A percentile compares a stretch with the other conserved stretches of the same genome.
phyloP scores from a whole-genome alignment of 345 rosid genomes.

The Acer campestre region DNA sequence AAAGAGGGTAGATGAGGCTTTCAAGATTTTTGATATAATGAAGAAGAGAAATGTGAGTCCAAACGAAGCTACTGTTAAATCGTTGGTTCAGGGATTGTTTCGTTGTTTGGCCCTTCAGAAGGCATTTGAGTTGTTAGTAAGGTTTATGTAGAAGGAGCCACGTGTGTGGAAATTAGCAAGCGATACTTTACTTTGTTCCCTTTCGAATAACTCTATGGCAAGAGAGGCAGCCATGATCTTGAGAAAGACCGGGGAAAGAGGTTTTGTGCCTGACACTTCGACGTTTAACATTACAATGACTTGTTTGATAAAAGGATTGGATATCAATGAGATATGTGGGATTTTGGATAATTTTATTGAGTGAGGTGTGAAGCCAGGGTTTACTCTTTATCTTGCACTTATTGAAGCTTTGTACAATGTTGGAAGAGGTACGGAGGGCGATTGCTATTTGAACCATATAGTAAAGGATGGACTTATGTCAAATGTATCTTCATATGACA shows the following conservation, averaged over 20 bases:
- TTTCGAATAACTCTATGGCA: conserved; percentile 67
- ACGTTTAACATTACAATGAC: conserved; percentile 57
- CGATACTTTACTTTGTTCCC: conserved; percentile 64
- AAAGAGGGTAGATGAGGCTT: conserved; percentile 69
- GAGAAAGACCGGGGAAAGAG: conserved; percentile 48
- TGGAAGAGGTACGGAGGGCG: conserved; percentile 51
- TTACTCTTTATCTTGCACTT: conserved; percentile 53
- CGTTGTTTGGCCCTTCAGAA: conserved; percentile 43
- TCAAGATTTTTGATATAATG: conserved; percentile 61
- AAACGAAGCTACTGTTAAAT: conserved; percentile 77
- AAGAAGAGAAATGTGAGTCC: conserved; percentile 54
- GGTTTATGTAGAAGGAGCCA: conserved; percentile 54
- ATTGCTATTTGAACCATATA: conserved; percentile 54
- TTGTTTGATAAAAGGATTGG: conserved; percentile 64
- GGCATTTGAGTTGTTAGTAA: conserved; percentile 57
- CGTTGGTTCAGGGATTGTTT: conserved; percentile 86
- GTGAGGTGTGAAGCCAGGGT: conserved; percentile 66
- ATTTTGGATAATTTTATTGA: conserved; percentile 52
- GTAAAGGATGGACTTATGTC: conserved; percentile 46
- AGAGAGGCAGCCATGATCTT: conserved; percentile 64
- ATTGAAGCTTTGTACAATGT: conserved; percentile 60
- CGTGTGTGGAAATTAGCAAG: conserved; percentile 52
- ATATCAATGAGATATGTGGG: conserved; percentile 56
- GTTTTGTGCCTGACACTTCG: conserved; percentile 58
- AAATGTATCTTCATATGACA: conserved; percentile 64